Percentiles rank a stretch among this genome's conserved stretches.
phyloP scores from a whole-genome alignment of 2,329 filamentous ascomycete genomes.

The Lanzia echinophila region DNA sequence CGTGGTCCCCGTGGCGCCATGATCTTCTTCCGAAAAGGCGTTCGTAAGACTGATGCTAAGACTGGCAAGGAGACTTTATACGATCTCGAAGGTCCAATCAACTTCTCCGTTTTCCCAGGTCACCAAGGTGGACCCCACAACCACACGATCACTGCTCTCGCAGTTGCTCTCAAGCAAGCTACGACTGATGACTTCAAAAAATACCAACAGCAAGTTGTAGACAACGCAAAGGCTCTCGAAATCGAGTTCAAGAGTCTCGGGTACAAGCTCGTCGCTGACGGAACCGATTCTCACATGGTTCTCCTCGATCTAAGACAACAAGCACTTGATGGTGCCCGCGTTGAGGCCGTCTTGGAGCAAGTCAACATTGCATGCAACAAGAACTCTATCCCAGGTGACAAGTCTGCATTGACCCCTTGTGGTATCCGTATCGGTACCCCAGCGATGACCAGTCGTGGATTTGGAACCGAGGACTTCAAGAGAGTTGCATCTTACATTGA shows the following conservation, averaged over 20 bases:
- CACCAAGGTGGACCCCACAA: constrained; percentile 99
- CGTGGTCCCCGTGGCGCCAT: constrained; percentile 96
- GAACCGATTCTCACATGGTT: constrained; percentile 97
- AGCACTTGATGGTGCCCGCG: constrained; percentile 83
- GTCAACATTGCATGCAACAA: constrained; percentile 99
- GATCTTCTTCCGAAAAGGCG: constrained; percentile 99
- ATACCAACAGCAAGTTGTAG: constrained; percentile 88
- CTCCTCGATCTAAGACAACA: constrained; percentile 87
- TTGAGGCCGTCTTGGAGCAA: constrained; percentile 92
- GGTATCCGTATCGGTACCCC: constrained; percentile 95
- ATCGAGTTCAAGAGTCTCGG: constrained; percentile 76
- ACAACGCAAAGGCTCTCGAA: constrained; percentile 90
- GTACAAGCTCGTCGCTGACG: constrained; percentile 91
- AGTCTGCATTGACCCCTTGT: constrained; percentile 88
- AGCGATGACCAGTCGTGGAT: constrained; percentile 94
- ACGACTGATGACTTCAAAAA: constrained; percentile 82
- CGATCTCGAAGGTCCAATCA: constrained; percentile 92
- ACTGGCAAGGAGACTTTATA: constrained; percentile 84
- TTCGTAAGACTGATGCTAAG: constrained; percentile 85
- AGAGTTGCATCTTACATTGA: constrained; percentile 87
- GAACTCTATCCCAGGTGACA: constrained; percentile 97
- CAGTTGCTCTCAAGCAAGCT: constrained; percentile 92
- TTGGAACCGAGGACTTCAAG: constrained; percentile 87
- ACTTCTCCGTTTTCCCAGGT: constrained; percentile 97
- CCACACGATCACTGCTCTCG: constrained; percentile 96